Evolutionary conservation across 306 rosid species (phyloP).

Genomic region (Argentina anserina): DNA sequence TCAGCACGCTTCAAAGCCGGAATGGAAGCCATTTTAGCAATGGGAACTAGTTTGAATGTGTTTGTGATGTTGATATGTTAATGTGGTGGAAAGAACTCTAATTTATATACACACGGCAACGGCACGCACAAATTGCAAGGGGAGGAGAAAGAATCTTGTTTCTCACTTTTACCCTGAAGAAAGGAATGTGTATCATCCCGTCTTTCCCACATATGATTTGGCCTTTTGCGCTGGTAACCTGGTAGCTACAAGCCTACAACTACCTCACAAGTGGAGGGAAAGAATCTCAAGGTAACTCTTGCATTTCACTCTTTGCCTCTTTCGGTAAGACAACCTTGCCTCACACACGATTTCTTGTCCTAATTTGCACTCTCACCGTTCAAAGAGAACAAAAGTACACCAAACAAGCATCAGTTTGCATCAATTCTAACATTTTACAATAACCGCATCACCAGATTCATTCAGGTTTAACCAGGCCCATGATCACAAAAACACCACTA

Average conservation of each 20-base stretch:
- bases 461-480: neutral
- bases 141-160: conserved; percentile 31
- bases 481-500: neutral
- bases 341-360: neutral
- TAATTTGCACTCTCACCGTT: neutral
- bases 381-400: too few species aligned
- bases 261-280: conserved; percentile 36
- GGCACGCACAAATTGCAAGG: neutral
- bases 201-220: conserved; percentile 16
- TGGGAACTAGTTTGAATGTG: neutral
- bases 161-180: conserved; percentile 36
- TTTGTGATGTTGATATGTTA: neutral
- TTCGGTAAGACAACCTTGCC: conserved; percentile 6
- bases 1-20: conserved; percentile 49
- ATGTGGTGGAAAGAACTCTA: neutral
- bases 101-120: neutral
- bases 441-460: neutral
- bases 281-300: conserved; percentile 39
- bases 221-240: neutral
- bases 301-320: conserved; percentile 48
- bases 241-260: neutral
- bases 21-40: conserved; percentile 47
- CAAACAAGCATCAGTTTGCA: neutral
- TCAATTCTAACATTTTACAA: too few species aligned
- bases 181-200: conserved; percentile 42